These are phyloP conservation scores for Mrakia gelida DNA, from an alignment of 768 basidiomycete species.

Conservation along the genomic window DNA sequence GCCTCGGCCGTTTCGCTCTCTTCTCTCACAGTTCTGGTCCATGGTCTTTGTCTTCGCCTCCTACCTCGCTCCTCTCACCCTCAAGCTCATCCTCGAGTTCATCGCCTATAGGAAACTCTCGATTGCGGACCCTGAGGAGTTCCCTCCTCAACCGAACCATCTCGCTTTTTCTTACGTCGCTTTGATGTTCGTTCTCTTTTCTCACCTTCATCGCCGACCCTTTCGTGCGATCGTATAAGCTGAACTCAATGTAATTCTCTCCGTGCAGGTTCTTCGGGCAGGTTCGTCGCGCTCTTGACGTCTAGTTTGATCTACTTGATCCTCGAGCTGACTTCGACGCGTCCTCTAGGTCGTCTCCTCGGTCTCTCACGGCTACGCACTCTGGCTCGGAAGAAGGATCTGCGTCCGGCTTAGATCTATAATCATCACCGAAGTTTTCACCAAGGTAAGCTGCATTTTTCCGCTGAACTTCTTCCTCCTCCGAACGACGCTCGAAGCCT, in stretches of 20 bases:
- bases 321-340: not conserved
- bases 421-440: conserved; percentile 47
- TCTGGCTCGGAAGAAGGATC: conserved; percentile 46
- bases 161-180: conserved; percentile 46
- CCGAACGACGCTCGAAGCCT: not conserved
- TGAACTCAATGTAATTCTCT: not conserved
- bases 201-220: too few relatives aligned
- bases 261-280: not conserved
- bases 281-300: not conserved
- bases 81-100: conserved; percentile 45
- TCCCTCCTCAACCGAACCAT: conserved; percentile 39
- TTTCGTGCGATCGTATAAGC: too few relatives aligned
- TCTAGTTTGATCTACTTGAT: too few relatives aligned
- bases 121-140: conserved; percentile 33
- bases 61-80: conserved; percentile 46
- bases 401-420: conserved; percentile 44
- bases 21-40: conserved; percentile 30
- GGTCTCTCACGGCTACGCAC: conserved; percentile 40
- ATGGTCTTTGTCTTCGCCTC: conserved; percentile 41
- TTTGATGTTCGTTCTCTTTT: conserved; percentile 41
- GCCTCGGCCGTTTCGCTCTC: not conserved
- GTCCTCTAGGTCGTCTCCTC: conserved; percentile 37
- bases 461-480: not conserved
- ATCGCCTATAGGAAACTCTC: conserved; percentile 40
- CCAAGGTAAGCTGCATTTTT: conserved; percentile 34